phyloP scores from a whole-genome alignment of 1,139 yeast genomes.

The Blastobotrys buckinghamii region DNA sequence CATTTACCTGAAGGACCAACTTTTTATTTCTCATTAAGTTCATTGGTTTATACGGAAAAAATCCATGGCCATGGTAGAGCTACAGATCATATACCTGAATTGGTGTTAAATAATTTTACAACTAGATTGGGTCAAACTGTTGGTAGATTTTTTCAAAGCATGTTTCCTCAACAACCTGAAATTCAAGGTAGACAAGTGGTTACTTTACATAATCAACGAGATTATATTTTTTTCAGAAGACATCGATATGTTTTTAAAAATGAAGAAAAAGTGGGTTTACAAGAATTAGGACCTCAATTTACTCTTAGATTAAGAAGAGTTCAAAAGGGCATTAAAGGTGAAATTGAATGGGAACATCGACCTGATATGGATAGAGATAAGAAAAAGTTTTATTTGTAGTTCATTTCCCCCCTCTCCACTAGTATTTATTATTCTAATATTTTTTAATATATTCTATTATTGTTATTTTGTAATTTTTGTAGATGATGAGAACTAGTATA shows the following conservation, averaged over 20 bases:
- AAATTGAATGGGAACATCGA: slow-evolving; percentile 92
- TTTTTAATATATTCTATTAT: not conserved
- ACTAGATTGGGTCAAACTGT: slow-evolving; percentile 91
- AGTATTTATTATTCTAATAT: not conserved
- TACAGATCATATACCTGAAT: slow-evolving; percentile 86
- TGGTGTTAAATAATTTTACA: slow-evolving; percentile 83
- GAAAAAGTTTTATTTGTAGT: slow-evolving; percentile 75
- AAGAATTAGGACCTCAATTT: slow-evolving; percentile 95
- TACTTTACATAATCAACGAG: slow-evolving; percentile 93
- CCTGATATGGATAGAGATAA: slow-evolving; percentile 96
- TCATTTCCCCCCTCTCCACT: too few species aligned
- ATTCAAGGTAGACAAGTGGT: slow-evolving; percentile 93
- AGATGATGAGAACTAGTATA: too few species aligned
- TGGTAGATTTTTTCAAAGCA: slow-evolving; percentile 82
- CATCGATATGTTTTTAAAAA: slow-evolving; percentile 86
- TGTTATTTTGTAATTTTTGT: too few species aligned
- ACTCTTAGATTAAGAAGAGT: slow-evolving; percentile 81
- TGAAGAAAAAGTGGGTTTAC: slow-evolving; percentile 89
- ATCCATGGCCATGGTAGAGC: slow-evolving; percentile 87
- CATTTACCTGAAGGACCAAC: slow-evolving; percentile 96
- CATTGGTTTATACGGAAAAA: slow-evolving; percentile 46
- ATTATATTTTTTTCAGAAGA: slow-evolving; percentile 88
- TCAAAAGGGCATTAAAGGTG: slow-evolving; percentile 87
- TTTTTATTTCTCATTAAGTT: slow-evolving; percentile 81
- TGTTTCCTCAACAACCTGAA: slow-evolving; percentile 90